phyloP scores from a whole-genome alignment of 2,329 filamentous ascomycete genomes.

The Bipolaris bicolor region DNA sequence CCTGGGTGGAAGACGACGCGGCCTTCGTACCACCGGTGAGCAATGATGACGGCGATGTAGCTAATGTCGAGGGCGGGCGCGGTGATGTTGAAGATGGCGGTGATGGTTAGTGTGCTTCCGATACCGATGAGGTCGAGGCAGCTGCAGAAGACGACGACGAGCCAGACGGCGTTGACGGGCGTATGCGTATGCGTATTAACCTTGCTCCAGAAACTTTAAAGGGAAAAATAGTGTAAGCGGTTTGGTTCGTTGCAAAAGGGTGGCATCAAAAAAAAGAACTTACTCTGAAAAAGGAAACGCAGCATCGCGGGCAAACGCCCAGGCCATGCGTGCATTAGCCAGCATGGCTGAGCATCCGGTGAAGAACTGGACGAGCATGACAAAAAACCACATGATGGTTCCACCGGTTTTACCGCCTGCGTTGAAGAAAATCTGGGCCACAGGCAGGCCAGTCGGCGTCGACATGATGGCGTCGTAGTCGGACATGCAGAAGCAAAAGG shows the following conservation, averaged over 20 bases:
- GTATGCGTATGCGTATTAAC: slow-evolving; percentile 63
- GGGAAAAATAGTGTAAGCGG: slow-evolving; percentile 21
- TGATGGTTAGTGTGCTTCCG: slow-evolving; percentile 58
- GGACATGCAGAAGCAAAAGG: slow-evolving; percentile 66
- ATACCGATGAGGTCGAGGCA: slow-evolving; percentile 60
- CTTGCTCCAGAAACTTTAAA: slow-evolving; percentile 56
- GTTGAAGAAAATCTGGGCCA: slow-evolving; percentile 64
- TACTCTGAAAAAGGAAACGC: slow-evolving; percentile 66
- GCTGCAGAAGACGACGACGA: slow-evolving; percentile 64
- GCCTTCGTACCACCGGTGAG: slow-evolving; percentile 61
- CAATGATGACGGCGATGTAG: slow-evolving; percentile 66
- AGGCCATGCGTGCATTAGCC: slow-evolving; percentile 67
- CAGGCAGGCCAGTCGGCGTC: slow-evolving; percentile 65
- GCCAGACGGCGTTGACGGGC: slow-evolving; percentile 68
- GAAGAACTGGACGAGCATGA: slow-evolving; percentile 69
- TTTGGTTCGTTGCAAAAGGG: background rate
- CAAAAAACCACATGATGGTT: slow-evolving; percentile 66
- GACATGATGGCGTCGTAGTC: slow-evolving; percentile 63
- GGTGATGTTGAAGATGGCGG: slow-evolving; percentile 56
- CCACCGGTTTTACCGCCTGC: slow-evolving; percentile 64
- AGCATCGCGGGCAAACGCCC: slow-evolving; percentile 65
- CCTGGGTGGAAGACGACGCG: slow-evolving; percentile 62
- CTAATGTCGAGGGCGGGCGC: slow-evolving; percentile 58
- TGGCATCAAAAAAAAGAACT: slow-evolving; percentile 13
- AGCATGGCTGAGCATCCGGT: slow-evolving; percentile 69